Conservation (phyloP, 768 basidiomycete species). For the Lepiota brunneoincarnata region DNA sequence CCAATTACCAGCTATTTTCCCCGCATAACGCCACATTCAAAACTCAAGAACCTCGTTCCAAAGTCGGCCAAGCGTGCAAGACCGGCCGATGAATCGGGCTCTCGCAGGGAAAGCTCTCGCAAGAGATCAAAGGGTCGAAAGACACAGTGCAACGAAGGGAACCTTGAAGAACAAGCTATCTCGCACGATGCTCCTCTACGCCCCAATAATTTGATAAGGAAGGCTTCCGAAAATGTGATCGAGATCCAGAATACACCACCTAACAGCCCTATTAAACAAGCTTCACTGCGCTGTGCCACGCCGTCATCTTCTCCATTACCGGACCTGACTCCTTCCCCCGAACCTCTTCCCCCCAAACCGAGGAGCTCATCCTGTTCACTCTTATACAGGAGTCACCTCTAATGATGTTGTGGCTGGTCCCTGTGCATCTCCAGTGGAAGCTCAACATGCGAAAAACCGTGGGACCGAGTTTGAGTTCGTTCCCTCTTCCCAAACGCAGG, state of each 20-base stretch:
- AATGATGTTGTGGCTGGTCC: not conserved
- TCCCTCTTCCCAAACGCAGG: constrained; percentile 37
- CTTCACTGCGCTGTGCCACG: not conserved
- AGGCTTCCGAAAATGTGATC: not conserved
- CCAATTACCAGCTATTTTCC: constrained; percentile 22
- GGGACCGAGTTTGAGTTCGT: constrained; percentile 12
- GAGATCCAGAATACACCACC: not conserved
- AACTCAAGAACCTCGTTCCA: not conserved
- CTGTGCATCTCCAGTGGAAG: not conserved
- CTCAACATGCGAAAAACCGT: not conserved
- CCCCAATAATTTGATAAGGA: not conserved
- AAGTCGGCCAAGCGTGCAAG: not conserved
- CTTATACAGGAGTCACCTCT: not conserved
- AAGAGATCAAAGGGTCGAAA: constrained; percentile 7
- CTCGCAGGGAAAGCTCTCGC: not conserved
- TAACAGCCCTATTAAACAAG: not conserved
- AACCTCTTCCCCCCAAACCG: not conserved
- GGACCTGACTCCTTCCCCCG: constrained; percentile 7
- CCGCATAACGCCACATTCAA: not conserved
- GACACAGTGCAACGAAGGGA: not conserved
- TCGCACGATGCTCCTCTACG: not conserved
- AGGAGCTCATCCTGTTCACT: not conserved
- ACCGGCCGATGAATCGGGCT: not conserved
- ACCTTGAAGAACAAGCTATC: not conserved
- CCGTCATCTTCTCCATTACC: constrained; percentile 9